Evolutionary conservation across 345 rosid genomes (phyloP).

Genomic region (Crucihimalaya himalaica): DNA sequence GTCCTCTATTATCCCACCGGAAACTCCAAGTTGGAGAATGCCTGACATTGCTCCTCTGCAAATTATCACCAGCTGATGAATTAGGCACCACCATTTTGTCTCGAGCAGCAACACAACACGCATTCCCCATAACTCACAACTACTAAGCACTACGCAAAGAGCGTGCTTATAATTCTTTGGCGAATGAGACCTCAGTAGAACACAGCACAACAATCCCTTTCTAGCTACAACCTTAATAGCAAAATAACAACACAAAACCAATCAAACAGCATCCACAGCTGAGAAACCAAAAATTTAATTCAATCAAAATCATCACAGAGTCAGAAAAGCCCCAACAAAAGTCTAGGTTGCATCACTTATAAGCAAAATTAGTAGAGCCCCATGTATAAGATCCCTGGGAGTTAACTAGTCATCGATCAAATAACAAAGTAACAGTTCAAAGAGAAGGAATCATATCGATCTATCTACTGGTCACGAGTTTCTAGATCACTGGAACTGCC

Average conservation of each 20-base stretch:
- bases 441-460: slow-evolving; percentile 31
- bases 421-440: slow-evolving; percentile 7
- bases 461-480: slow-evolving; percentile 42
- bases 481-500: slow-evolving; percentile 31
- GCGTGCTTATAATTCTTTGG: not conserved
- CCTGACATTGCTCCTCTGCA: slow-evolving; percentile 73
- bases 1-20: slow-evolving; percentile 93
- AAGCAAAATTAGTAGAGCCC: slow-evolving; percentile 1
- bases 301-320: not conserved
- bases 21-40: slow-evolving; percentile 93
- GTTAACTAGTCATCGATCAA: slow-evolving; percentile 18
- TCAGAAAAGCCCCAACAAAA: not conserved
- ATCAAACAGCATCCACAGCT: not conserved
- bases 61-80: slow-evolving; percentile 57
- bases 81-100: slow-evolving; percentile 67
- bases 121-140: slow-evolving; percentile 67
- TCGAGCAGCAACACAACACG: slow-evolving; percentile 95
- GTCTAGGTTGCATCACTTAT: not conserved
- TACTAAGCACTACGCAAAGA: slow-evolving; percentile 12
- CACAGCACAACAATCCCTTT: slow-evolving; percentile 4
- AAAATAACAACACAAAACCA: not conserved
- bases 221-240: not conserved
- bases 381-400: slow-evolving; percentile 9
- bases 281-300: slow-evolving; percentile 1
- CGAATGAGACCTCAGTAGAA: not conserved